Percentiles rank a stretch among this genome's conserved stretches.
phyloP scores from a whole-genome alignment of 768 basidiomycete species.

The Gymnopilus junonius region DNA sequence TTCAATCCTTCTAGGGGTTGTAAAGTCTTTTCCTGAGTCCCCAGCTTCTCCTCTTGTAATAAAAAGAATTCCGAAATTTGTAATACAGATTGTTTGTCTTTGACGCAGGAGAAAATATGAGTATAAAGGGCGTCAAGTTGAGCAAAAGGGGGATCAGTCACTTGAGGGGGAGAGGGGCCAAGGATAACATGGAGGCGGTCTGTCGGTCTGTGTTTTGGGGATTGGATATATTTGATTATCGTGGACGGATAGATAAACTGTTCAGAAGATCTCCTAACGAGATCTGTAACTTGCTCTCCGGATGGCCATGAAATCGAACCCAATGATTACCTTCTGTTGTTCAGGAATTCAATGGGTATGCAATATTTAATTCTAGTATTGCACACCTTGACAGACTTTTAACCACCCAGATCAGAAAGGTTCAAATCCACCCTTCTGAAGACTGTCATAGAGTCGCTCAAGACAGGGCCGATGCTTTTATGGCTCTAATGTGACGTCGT shows the following conservation, averaged over 20 bases:
- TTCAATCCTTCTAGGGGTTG: slow-evolving; percentile 13
- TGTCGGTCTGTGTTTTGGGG: slow-evolving; percentile 11
- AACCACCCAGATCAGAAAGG: too few species aligned
- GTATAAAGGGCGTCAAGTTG: slow-evolving; percentile 21
- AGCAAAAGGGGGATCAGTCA: slow-evolving; percentile 14
- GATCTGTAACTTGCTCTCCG: neutral
- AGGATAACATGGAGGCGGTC: slow-evolving; percentile 17
- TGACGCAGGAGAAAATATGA: slow-evolving; percentile 17
- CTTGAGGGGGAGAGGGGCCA: slow-evolving; percentile 7
- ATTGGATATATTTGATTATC: slow-evolving; percentile 20
- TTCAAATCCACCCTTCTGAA: too few species aligned
- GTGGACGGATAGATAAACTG: slow-evolving; percentile 27
- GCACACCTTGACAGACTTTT: too few species aligned
- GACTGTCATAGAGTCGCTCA: too few species aligned
- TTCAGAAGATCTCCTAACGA: slow-evolving; percentile 18
- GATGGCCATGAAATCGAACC: slow-evolving; percentile 14
- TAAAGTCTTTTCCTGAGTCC: slow-evolving; percentile 1
- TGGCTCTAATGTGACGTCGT: too few species aligned
- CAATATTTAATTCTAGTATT: too few species aligned
- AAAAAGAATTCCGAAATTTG: slow-evolving; percentile 9
- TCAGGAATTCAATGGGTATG: too few species aligned
- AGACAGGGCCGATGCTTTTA: too few species aligned
- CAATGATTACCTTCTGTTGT: too few species aligned
- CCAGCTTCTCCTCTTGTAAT: slow-evolving; percentile 1
- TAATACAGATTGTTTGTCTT: slow-evolving; percentile 4